phyloP scores from a whole-genome alignment of 2,329 filamentous ascomycete genomes.

The Aquanectria penicillioides region DNA sequence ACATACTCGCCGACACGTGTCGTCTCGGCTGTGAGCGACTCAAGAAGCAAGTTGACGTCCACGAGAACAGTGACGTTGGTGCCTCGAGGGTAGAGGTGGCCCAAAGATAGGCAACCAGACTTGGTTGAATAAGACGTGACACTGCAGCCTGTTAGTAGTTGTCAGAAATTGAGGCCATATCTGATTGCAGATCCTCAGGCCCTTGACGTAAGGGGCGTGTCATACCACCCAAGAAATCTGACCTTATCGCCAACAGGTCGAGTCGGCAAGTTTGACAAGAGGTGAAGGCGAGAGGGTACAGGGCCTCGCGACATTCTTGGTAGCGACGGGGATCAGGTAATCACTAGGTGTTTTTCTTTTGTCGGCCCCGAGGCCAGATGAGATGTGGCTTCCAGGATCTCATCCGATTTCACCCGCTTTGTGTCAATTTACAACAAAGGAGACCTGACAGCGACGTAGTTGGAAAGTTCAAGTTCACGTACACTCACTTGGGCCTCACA shows the following conservation, averaged over 20 bases:
- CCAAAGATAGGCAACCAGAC: constrained; percentile 71
- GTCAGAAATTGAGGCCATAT: constrained; percentile 36
- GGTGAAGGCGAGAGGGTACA: constrained; percentile 70
- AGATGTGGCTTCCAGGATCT: not conserved
- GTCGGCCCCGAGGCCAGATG: constrained; percentile 21
- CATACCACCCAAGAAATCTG: constrained; percentile 91
- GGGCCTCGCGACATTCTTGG: constrained; percentile 65
- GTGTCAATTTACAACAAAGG: not conserved
- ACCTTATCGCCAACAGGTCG: constrained; percentile 77
- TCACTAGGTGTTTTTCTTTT: not conserved
- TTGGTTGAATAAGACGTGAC: constrained; percentile 61
- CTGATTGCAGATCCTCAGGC: constrained; percentile 1
- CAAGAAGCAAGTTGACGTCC: constrained; percentile 77
- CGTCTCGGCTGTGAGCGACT: constrained; percentile 69
- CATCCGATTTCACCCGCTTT: not conserved
- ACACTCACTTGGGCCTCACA: not conserved
- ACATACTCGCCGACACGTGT: constrained; percentile 84
- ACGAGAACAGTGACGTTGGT: constrained; percentile 65
- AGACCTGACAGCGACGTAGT: not conserved
- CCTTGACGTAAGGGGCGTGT: constrained; percentile 25
- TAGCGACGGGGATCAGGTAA: constrained; percentile 1
- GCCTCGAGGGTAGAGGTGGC: constrained; percentile 70
- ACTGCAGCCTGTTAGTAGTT: constrained; percentile 48
- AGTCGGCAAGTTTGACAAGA: constrained; percentile 69
- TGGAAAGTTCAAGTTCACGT: constrained; percentile 6